phyloP scores from a whole-genome alignment of 306 rosid genomes.

The peach (Prunus persica) region DNA sequence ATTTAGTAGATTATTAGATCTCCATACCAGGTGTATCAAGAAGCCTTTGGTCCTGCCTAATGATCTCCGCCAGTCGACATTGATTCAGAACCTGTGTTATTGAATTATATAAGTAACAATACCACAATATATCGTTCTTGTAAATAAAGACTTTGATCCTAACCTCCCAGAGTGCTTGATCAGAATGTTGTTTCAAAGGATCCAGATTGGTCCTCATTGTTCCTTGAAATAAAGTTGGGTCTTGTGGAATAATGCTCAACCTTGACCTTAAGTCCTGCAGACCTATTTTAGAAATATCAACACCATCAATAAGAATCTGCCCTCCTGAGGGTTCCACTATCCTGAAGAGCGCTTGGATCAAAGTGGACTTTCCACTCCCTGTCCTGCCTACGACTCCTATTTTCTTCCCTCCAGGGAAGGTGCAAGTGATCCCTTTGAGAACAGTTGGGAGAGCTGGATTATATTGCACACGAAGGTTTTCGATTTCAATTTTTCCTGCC shows the following conservation, averaged over 20 bases:
- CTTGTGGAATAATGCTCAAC: conserved; percentile 76
- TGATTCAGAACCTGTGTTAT: background rate
- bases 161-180: conserved; percentile 78
- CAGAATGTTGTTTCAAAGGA: conserved; percentile 58
- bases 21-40: background rate
- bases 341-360: conserved; percentile 77
- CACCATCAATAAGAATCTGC: conserved; percentile 51
- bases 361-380: conserved; percentile 83
- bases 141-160: conserved; percentile 8
- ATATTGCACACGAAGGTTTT: conserved; percentile 57
- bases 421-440: conserved; percentile 70
- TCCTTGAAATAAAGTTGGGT: conserved; percentile 68
- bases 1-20: too few species aligned
- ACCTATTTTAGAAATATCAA: conserved; percentile 63
- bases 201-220: conserved; percentile 69
- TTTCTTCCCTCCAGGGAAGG: conserved; percentile 61
- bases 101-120: too few species aligned
- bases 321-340: conserved; percentile 70
- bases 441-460: conserved; percentile 63
- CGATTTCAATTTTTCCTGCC: conserved; percentile 61
- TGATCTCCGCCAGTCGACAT: background rate
- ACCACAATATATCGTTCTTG: too few species aligned
- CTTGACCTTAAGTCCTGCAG: conserved; percentile 73
- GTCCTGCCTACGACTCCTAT: conserved; percentile 83
- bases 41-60: background rate